Percentiles rank a stretch among this genome's conserved stretches.
phyloP scores from a whole-genome alignment of 768 basidiomycete species.

The Ramaria sp. region DNA sequence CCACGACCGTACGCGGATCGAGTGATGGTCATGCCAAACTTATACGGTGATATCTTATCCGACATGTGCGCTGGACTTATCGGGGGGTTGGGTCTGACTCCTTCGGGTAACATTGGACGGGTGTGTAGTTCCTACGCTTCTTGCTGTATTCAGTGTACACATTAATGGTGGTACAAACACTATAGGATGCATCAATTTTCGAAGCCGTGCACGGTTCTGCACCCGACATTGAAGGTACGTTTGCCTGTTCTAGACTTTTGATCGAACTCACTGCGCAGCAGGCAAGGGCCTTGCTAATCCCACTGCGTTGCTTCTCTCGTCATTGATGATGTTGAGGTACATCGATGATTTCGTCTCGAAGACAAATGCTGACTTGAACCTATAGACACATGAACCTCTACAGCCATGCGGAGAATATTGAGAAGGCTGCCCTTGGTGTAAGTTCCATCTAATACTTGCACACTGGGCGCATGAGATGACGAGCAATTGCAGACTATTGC shows the following conservation, averaged over 20 bases:
- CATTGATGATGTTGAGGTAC: conserved; percentile 95
- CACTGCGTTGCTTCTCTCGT: conserved; percentile 93
- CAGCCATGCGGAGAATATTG: conserved; percentile 78
- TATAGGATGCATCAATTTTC: conserved; percentile 93
- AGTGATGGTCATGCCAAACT: conserved; percentile 99
- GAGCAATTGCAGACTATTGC: conserved; percentile 69
- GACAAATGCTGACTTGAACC: conserved; percentile 17
- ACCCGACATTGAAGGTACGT: conserved; percentile 90
- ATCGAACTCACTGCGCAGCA: conserved; percentile 17
- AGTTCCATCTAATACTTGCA: conserved; percentile 19
- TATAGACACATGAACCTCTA: conserved; percentile 85
- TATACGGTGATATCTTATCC: conserved; percentile 91
- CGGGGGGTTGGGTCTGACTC: conserved; percentile 93
- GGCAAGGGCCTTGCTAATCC: conserved; percentile 95
- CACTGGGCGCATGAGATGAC: conserved; percentile 5
- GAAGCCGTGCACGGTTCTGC: conserved; percentile 99
- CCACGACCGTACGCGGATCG: conserved; percentile 89
- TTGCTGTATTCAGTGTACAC: not conserved
- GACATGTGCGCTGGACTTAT: conserved; percentile 99
- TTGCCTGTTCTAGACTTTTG: conserved; percentile 5
- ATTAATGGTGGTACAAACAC: not conserved
- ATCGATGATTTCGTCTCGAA: conserved; percentile 17
- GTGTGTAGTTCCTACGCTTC: conserved; percentile 31
- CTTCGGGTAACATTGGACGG: conserved; percentile 94
- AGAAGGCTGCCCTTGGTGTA: conserved; percentile 83